Evolutionary conservation across 768 basidiomycete species (phyloP), one percentile per base, ranked within the genome.

Genomic region (Coprinopsis marcescibilis): DNA sequence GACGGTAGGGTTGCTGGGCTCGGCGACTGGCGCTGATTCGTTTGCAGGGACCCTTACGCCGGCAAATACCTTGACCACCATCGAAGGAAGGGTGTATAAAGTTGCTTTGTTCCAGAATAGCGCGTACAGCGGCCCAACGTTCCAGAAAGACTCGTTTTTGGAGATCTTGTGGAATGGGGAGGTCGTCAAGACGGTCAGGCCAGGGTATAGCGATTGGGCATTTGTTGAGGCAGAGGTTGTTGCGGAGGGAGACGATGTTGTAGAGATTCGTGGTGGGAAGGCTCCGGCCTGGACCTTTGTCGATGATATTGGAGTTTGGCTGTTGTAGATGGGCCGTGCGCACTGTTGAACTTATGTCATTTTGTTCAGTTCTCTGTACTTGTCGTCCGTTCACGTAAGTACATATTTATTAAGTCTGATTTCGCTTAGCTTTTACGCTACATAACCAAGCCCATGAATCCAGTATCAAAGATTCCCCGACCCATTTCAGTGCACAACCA

Each of bases 271-370:
- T 29, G 75, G 75, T 15, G 73, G 73, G 1, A 57, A 54, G 13
- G 72, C 73, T 8, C 75, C 75, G 5, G 69, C 72, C 6, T 76
- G 70, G 70, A 65, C 66, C 12, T 76, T 75, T 59, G 60, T 76
- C 41, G 75, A 76, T 56, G 72, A 75, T 53, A 52, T 73, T 27
- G 46, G 53, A 11, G 60, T 66, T 17, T 66, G 48, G 48, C 38
- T 27, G 20, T 7, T 48, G 26, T 48, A 37, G 17, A 37, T 8
- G 35, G 29, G n/a, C n/a, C n/a, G n/a, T n/a, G n/a, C n/a, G n/a
- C n/a, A n/a, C n/a, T n/a, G n/a, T n/a, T n/a, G n/a, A n/a, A n/a
- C n/a, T n/a, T n/a, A n/a, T n/a, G n/a, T n/a, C n/a, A n/a, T n/a
- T n/a, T n/a, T n/a, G n/a, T n/a, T n/a, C n/a, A n/a, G n/a, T n/a